Percentiles rank a stretch among this genome's conserved stretches.
Conservation (phyloP, 495 filamentous ascomycete species). For the Articulospora tetracladia region DNA sequence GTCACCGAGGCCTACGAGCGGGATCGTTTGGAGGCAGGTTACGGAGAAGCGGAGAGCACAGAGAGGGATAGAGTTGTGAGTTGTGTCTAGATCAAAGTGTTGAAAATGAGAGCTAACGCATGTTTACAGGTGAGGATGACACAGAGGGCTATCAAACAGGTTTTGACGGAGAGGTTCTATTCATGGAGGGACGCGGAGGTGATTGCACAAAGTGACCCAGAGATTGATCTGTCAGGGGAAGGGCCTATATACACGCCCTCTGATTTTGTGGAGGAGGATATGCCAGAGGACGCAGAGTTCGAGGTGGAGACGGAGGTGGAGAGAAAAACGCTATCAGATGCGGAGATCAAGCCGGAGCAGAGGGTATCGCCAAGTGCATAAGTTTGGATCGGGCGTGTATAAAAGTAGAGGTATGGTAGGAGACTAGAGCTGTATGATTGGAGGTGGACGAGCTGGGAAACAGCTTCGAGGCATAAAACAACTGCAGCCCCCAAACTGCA, state of each 20-base stretch:
- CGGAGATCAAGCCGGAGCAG: constrained; percentile 16
- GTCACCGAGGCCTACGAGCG: constrained; percentile 70
- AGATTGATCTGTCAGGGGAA: constrained; percentile 53
- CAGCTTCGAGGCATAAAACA: neutral
- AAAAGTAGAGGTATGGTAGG: neutral
- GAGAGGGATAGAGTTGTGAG: constrained; percentile 60
- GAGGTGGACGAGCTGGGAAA: no score
- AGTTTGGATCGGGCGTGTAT: neutral
- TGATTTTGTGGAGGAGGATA: constrained; percentile 18
- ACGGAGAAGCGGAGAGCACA: constrained; percentile 61
- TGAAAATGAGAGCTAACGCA: constrained; percentile 14
- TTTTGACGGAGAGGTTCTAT: constrained; percentile 84
- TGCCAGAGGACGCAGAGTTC: constrained; percentile 8
- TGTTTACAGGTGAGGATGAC: constrained; percentile 60
- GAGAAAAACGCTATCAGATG: neutral
- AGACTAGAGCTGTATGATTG: neutral
- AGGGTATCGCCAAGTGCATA: constrained; percentile 11
- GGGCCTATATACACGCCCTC: constrained; percentile 39
- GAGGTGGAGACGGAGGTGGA: neutral
- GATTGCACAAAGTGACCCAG: constrained; percentile 62
- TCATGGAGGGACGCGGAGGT: constrained; percentile 80
- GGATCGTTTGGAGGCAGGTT: constrained; percentile 56
- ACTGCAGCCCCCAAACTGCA: no score
- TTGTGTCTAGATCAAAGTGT: constrained; percentile 4
- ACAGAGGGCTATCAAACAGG: constrained; percentile 74